Evolutionary conservation across 176 grass and related monocot genomes (phyloP), one percentile per base, ranked within the genome.

Genomic region (Aegilops longissima): DNA sequence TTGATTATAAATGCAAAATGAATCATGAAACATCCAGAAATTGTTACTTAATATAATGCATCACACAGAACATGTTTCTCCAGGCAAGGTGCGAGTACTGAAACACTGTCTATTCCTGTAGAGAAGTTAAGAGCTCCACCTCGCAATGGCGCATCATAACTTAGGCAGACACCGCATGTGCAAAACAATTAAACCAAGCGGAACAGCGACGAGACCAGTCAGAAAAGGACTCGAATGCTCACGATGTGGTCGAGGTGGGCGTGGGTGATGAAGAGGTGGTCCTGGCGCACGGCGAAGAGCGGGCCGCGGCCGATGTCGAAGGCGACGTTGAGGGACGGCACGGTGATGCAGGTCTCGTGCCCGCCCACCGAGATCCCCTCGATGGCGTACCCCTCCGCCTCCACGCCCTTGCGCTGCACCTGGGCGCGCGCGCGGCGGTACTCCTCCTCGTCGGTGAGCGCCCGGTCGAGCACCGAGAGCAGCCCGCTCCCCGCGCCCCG

Each of bases 181-280:
- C 51, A 79, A 70, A 86, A 17, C 33, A n/a, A 74, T 47, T 54
- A 62, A 61, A 66, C n/a, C 39, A 73, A 73, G 59, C 17, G 8
- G n/a, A 87, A 85, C 27, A 61, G 34, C 33, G 66, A 78, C 3
- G 33, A 70, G 72, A 66, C 30, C 24, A 34, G 24, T 8, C 27
- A 82, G 31, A 63, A 17, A 10, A 78, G 36, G 42, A 42, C 20
- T 39, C 84, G 2, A 17, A 58, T n/a, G 61, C 96, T 95, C 80
- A 98, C 96, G 29, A 98, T 98, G 85, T 98, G 97, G 82, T 98
- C 94, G 42, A 98, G 94, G 76, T 96, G 94, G 10, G 92, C 94
- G 86, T 98, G 97, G 71, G 92, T 98, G 86, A 98, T 96, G 85
- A 96, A 98, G 38, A 98, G 87, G 83, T 91, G 94, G 80, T 98